Conservation (phyloP, 1,139 yeast species). For the Taiozyma onychis region DNA sequence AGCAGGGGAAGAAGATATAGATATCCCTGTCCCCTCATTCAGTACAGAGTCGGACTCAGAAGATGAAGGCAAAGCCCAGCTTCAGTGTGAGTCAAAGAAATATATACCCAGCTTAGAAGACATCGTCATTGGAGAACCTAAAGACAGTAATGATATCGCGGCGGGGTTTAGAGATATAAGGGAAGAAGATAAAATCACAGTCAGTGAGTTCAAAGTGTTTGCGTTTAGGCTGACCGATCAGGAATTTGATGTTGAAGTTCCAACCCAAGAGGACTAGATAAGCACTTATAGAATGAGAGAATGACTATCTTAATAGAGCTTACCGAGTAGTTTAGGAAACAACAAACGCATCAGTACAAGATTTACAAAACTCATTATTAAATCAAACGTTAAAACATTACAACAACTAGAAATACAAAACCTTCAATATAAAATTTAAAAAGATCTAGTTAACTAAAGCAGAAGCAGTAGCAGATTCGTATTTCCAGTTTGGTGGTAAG, state of each 20-base stretch:
- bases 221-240: slow-evolving; percentile 19
- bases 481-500: slow-evolving; percentile 99
- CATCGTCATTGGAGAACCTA: slow-evolving; percentile 16
- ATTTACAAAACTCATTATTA: background rate
- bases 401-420: slow-evolving; percentile 4
- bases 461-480: slow-evolving; percentile 99
- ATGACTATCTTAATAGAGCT: no score
- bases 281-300: background rate
- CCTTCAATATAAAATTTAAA: slow-evolving; percentile 4
- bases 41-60: slow-evolving; percentile 21
- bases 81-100: slow-evolving; percentile 1
- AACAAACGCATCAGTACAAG: background rate
- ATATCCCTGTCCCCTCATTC: slow-evolving; percentile 20
- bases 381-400: background rate
- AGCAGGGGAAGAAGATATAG: slow-evolving; percentile 18
- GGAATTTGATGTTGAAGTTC: slow-evolving; percentile 15
- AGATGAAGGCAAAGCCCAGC: slow-evolving; percentile 6
- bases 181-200: slow-evolving; percentile 5
- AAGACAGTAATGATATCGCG: slow-evolving; percentile 15
- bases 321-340: background rate
- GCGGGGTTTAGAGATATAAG: slow-evolving; percentile 11
- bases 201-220: slow-evolving; percentile 13
- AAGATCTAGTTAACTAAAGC: slow-evolving; percentile 85
- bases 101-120: slow-evolving; percentile 11
- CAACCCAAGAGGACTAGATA: slow-evolving; percentile 1